These are phyloP conservation scores for Orbilia oligospora DNA, from an alignment of 2,329 filamentous ascomycete genomes.

Conservation along the genomic window DNA sequence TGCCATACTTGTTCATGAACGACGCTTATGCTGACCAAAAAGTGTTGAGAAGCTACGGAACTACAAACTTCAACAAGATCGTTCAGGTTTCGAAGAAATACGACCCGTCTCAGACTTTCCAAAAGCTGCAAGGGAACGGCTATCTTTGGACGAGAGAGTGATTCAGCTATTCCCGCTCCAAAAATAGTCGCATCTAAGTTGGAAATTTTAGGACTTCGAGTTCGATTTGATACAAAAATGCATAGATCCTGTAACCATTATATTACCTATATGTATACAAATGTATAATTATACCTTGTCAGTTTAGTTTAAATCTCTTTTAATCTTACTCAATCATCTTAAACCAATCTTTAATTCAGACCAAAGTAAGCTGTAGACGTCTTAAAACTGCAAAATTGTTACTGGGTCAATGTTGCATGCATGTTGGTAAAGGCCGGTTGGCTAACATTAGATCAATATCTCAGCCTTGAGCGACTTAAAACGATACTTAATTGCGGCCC, in stretches of 20 bases:
- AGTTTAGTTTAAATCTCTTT: not conserved
- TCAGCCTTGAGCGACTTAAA: not conserved
- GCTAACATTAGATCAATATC: not conserved
- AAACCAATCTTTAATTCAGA: no score
- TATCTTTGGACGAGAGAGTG: constrained; percentile 32
- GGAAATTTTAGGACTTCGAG: no score
- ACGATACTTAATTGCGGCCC: not conserved
- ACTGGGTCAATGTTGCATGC: no score
- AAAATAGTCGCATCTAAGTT: not conserved
- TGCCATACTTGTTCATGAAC: constrained; percentile 37
- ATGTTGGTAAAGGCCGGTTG: no score
- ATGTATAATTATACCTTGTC: constrained; percentile 18
- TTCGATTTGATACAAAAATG: not conserved
- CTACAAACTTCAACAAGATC: constrained; percentile 26
- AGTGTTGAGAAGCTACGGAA: constrained; percentile 22
- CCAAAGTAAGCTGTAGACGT: no score
- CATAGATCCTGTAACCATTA: not conserved
- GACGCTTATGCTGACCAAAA: constrained; percentile 31
- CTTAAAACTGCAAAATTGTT: not conserved
- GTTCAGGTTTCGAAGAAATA: constrained; percentile 34
- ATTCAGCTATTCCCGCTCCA: not conserved
- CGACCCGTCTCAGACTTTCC: constrained; percentile 32
- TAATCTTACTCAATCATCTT: no score
- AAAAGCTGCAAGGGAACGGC: constrained; percentile 32
- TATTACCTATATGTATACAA: not conserved